Evolutionary conservation across 73 alveolate genomes (phyloP), one percentile per base, ranked within the genome.

Genomic region (Paramecium primaurelia): DNA sequence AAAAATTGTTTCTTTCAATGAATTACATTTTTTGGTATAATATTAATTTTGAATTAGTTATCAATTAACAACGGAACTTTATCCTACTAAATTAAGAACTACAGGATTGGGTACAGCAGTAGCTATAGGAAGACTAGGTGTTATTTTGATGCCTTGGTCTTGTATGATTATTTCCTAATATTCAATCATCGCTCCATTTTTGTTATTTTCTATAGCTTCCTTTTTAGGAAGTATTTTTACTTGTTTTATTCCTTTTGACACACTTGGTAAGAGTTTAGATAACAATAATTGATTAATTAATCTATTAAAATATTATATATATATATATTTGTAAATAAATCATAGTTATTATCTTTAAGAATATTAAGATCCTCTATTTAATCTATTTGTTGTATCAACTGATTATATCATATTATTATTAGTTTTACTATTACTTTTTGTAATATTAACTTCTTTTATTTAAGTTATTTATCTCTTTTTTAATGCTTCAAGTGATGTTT

Each of bases 61-160:
- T 36, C 44, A 89, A 51, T 71, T 64, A 38, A 89, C 88, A 4
- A 71, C 92, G 14, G 94, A 89, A 51, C 28, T 89, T 4, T 89
- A 89, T n/a, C 88, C 94, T 11, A 88, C 93, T 10, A 88, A 71
- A 69, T 54, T 88, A 38, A 88, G 93, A 88, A 59, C 93, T 26
- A 88, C 93, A 34, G 93, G 93, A 42, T 69, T 88, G 22, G 94
- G 92, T 8, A 45, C 58, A 73, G 91, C 86, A 12, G 75, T 71
- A 26, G 86, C 91, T 1, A 59, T 89, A 5, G 94, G 92, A n/a
- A 69, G 94, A 45, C 7, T 71, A 6, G 94, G 94, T 28, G 94
- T 59, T 8, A 71, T 89, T 26, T 44, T 89, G 18, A 89, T 89
- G 94, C 91, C 94, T 5, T 89, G 94, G 94, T 37, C 54, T 25